These are phyloP conservation scores for Diaporthe citrichinensis DNA, from an alignment of 2,329 filamentous ascomycete species.

Conservation along the genomic window DNA sequence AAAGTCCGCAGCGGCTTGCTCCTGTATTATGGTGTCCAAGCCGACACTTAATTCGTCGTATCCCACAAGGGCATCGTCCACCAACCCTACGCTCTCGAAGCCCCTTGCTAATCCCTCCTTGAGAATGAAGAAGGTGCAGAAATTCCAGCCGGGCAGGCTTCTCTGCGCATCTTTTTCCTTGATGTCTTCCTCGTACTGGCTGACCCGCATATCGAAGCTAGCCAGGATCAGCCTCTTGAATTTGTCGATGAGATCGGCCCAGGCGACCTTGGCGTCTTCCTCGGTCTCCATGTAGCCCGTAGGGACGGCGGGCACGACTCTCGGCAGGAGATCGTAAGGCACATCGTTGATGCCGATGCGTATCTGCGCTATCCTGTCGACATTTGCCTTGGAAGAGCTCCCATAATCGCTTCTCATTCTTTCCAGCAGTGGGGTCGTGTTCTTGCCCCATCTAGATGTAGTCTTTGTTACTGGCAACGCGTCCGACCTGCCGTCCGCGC, in stretches of 20 bases:
- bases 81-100: conserved; percentile 95
- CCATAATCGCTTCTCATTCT: conserved; percentile 94
- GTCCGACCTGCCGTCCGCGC: conserved; percentile 64
- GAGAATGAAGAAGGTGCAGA: conserved; percentile 98
- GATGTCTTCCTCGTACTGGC: conserved; percentile 97
- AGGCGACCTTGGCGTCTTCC: conserved; percentile 84
- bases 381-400: conserved; percentile 75
- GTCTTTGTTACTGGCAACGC: conserved; percentile 59
- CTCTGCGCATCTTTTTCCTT: conserved; percentile 92
- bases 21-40: conserved; percentile 84
- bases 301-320: conserved; percentile 74
- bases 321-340: conserved; percentile 74
- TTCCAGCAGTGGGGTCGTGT: conserved; percentile 87
- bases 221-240: conserved; percentile 88
- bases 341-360: conserved; percentile 81
- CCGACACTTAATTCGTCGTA: conserved; percentile 96
- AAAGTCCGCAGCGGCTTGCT: conserved; percentile 73
- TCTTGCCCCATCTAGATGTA: conserved; percentile 81
- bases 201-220: conserved; percentile 91
- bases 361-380: conserved; percentile 88
- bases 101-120: conserved; percentile 95
- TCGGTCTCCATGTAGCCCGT: conserved; percentile 78
- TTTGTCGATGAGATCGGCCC: conserved; percentile 87
- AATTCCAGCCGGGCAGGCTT: conserved; percentile 95
- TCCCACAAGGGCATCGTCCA: conserved; percentile 93